A percentile compares a stretch with the other conserved stretches of the same genome.
Evolutionary conservation across 2,329 filamentous ascomycete species (phyloP).

Genomic region (Penicillium sclerotiorum): DNA sequence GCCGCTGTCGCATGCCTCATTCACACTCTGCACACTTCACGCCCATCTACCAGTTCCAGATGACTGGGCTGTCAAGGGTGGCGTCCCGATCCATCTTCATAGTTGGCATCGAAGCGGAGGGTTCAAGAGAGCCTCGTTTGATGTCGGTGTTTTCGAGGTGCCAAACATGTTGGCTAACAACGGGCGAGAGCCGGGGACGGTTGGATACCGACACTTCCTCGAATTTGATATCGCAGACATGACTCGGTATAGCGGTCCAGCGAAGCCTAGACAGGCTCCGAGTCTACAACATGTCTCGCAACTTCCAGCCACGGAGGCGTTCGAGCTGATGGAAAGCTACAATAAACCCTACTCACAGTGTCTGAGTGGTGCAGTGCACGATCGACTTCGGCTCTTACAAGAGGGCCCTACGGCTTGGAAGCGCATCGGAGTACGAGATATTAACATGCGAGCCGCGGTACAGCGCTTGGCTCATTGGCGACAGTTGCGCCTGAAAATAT

Average conservation of each 20-base stretch:
- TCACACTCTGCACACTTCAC: conserved; percentile 46
- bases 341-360: conserved; percentile 41
- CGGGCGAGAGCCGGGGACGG: conserved; percentile 49
- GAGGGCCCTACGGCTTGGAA: conserved; percentile 46
- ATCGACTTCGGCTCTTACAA: conserved; percentile 39
- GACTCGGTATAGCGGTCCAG: conserved; percentile 26
- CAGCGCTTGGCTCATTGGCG: conserved; percentile 39
- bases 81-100: conserved; percentile 27
- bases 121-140: conserved; percentile 43
- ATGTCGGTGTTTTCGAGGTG: conserved; percentile 50
- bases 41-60: conserved; percentile 48
- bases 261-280: conserved; percentile 19
- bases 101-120: conserved; percentile 29
- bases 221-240: conserved; percentile 49
- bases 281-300: conserved; percentile 27
- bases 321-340: conserved; percentile 38
- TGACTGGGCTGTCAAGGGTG: conserved; percentile 33
- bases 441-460: conserved; percentile 35
- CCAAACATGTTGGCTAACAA: conserved; percentile 53
- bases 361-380: conserved; percentile 36
- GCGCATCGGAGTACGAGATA: conserved; percentile 44
- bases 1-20: conserved; percentile 44
- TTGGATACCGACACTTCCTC: conserved; percentile 52
- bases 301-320: conserved; percentile 34
- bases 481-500: conserved; percentile 36